Base-by-base conservation (phyloP, 768 basidiomycete genomes). In the Kondoa malvinella region DNA sequence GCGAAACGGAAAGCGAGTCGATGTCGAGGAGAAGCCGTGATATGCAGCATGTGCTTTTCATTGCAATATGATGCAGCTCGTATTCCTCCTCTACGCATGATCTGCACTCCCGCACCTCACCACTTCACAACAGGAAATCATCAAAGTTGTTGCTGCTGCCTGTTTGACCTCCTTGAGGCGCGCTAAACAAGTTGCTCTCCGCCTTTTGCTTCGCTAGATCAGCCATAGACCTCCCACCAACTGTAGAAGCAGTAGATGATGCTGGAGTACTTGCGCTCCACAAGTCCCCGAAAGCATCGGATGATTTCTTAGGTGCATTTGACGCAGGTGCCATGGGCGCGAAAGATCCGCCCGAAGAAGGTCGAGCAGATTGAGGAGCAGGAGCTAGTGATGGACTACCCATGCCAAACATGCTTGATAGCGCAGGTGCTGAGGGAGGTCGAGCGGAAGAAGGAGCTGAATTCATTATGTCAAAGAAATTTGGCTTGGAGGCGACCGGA, bases 401-500 rank as follows among this genome's bases (percentile, higher is more conserved):
- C 3, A 64, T 12, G 29, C 60, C 21, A 21, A 68, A 64, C 40
- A 65, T 30, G n/a, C 62, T 3, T 14, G 25, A 31, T 12, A 60
- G 33, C 26, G 66, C 65, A 59, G 1, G 69, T 64, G 56, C n/a
- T 63, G 61, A 63, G 31, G 65, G 40, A n/a, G 58, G 31, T 57
- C 66, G 40, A 50, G 64, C 57, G 57, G 64, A n/a, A 8, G 71
- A 50, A 2, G 71, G 14, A 58, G 69, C 29, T 50, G 67, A 21
- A 61, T 68, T 65, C 67, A 75, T 70, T 66, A 71, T 68, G 65
- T 73, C 71, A 60, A 78, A 71, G 2, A 78, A 80, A 29, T 71
- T 80, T 75, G 67, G 78, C 73, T 58, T 62, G 69, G 70, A 17
- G 12, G 75, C 60, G n/a, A n/a, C n/a, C n/a, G n/a, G n/a, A n/a